A percentile compares a stretch with the other conserved stretches of the same genome.
phyloP scores from a whole-genome alignment of 2,329 filamentous ascomycete species.

The Neofusicoccum umdonicola region DNA sequence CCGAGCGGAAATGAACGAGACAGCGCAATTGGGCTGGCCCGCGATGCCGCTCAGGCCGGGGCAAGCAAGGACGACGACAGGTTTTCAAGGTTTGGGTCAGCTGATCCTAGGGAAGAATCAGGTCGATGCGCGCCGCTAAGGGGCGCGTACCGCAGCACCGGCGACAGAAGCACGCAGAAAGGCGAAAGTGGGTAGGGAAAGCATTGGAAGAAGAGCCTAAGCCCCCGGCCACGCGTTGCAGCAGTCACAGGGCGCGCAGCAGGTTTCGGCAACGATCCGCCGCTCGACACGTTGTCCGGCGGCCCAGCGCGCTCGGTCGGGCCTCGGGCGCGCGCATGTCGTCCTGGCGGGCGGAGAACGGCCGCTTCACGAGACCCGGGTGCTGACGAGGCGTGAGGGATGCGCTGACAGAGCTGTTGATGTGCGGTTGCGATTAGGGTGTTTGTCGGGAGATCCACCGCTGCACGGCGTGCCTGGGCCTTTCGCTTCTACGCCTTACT shows the following conservation, averaged over 20 bases:
- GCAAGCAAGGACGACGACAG: conserved; percentile 5
- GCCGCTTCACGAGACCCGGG: neutral
- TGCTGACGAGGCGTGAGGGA: neutral
- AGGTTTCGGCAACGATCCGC: conserved; percentile 10
- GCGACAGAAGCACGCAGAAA: neutral
- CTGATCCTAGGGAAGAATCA: conserved; percentile 1
- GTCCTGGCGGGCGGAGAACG: neutral
- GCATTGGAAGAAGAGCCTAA: neutral
- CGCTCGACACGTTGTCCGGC: neutral
- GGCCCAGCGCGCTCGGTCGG: neutral
- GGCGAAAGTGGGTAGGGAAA: neutral
- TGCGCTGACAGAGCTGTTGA: neutral
- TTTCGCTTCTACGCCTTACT: conserved; percentile 2
- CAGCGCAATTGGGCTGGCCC: neutral
- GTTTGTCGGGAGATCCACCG: conserved; percentile 10
- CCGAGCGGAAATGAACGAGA: conserved; percentile 3
- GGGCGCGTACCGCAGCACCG: neutral
- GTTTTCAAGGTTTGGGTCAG: neutral
- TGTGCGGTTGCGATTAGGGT: conserved; percentile 8
- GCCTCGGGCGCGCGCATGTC: neutral
- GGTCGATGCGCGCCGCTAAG: neutral
- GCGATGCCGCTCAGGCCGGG: neutral
- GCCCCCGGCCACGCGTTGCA: neutral
- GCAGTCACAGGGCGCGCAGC: neutral
- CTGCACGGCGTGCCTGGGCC: conserved; percentile 5